phyloP scores from a whole-genome alignment of 495 filamentous ascomycete genomes.

The Hypoxylon fragiforme region DNA sequence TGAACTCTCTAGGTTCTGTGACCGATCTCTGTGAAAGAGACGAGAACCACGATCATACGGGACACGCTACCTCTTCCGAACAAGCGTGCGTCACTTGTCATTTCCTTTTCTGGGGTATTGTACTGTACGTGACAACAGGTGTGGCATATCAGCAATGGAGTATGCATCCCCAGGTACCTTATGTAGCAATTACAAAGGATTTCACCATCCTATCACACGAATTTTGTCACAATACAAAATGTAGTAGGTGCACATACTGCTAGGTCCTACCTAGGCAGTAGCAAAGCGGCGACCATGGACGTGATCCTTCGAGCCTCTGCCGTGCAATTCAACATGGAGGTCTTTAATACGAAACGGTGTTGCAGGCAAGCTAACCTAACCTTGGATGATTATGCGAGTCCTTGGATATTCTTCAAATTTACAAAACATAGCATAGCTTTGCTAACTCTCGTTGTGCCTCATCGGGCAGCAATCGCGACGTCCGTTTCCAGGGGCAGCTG shows the following conservation, averaged over 20 bases:
- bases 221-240: not conserved
- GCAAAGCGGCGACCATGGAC: no score
- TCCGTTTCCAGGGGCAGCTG: slow-evolving; percentile 4
- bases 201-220: not conserved
- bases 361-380: slow-evolving; percentile 2
- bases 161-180: no score
- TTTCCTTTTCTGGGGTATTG: slow-evolving; percentile 4
- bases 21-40: slow-evolving; percentile 24
- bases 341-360: slow-evolving; percentile 9
- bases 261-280: no score
- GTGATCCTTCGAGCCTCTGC: not conserved
- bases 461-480: slow-evolving; percentile 28
- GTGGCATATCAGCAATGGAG: not conserved
- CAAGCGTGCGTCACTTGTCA: slow-evolving; percentile 23
- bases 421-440: slow-evolving; percentile 12
- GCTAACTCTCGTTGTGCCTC: slow-evolving; percentile 1
- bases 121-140: slow-evolving; percentile 16
- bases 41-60: slow-evolving; percentile 8
- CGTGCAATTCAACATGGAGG: no score
- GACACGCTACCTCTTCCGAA: slow-evolving; percentile 22
- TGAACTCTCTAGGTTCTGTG: slow-evolving; percentile 7
- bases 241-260: no score
- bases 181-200: no score
- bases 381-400: slow-evolving; percentile 8
- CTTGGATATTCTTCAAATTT: slow-evolving; percentile 7